Evolutionary conservation across 495 filamentous ascomycete genomes (phyloP).

Genomic region (Hyaloscypha variabilis): DNA sequence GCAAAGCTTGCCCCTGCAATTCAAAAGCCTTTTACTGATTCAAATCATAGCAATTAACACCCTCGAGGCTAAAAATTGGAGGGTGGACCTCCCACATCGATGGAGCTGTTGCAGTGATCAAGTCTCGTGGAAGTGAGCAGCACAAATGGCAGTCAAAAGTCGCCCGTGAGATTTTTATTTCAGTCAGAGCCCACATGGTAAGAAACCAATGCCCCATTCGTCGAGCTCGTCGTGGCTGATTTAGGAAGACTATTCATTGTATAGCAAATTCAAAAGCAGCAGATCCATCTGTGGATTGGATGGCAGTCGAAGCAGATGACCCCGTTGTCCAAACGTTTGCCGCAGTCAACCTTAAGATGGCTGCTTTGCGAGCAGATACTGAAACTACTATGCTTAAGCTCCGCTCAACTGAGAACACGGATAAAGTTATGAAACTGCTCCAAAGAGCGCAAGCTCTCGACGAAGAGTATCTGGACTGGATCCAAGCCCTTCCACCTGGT

Average conservation of each 20-base stretch:
- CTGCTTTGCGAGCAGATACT: constrained; percentile 47
- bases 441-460: constrained; percentile 45
- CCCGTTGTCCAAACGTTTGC: constrained; percentile 40
- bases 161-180: constrained; percentile 49
- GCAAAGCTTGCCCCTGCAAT: background rate
- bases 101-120: constrained; percentile 55
- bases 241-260: constrained; percentile 42
- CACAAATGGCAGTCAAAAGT: constrained; percentile 41
- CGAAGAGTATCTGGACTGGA: constrained; percentile 44
- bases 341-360: constrained; percentile 44
- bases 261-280: constrained; percentile 45
- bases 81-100: constrained; percentile 56
- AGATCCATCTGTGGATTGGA: constrained; percentile 48
- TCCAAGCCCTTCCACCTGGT: constrained; percentile 38
- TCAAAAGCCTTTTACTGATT: background rate
- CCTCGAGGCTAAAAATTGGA: constrained; percentile 45
- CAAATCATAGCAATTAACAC: constrained; percentile 43
- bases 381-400: constrained; percentile 39
- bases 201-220: constrained; percentile 9
- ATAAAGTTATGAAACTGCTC: constrained; percentile 42
- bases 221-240: constrained; percentile 20
- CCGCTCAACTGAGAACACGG: constrained; percentile 39
- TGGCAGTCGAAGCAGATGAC: constrained; percentile 44
- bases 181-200: constrained; percentile 54
- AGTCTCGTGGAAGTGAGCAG: constrained; percentile 45